These are phyloP conservation scores for Populus euphratica DNA, from an alignment of 345 rosid species.

Conservation along the genomic window DNA sequence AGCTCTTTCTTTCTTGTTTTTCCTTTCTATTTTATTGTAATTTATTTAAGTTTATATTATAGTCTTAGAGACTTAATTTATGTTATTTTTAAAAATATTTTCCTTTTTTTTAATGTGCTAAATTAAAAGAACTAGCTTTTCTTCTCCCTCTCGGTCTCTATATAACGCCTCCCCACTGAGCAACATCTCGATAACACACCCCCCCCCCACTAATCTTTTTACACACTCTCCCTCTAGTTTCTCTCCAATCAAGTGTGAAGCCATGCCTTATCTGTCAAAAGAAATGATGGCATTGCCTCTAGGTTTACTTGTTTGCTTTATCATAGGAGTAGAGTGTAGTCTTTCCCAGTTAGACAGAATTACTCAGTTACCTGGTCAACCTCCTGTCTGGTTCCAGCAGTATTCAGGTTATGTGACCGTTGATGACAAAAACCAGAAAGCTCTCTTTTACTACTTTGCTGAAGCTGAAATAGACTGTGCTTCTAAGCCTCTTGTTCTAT, in stretches of 20 bases:
- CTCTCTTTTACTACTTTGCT: conserved; percentile 90
- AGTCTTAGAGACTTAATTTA: too few relatives aligned
- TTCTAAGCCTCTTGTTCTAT: conserved; percentile 88
- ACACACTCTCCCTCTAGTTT: conserved; percentile 15
- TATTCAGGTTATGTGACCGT: conserved; percentile 86
- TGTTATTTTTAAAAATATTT: too few relatives aligned
- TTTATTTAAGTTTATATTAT: too few relatives aligned
- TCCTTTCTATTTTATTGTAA: too few relatives aligned
- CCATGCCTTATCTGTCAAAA: conserved; percentile 27
- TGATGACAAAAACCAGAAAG: conserved; percentile 62
- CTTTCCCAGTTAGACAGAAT: conserved; percentile 47
- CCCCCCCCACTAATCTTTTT: conserved; percentile 1
- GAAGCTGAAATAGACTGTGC: conserved; percentile 76
- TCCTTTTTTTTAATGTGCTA: too few relatives aligned
- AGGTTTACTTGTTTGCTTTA: conserved; percentile 26
- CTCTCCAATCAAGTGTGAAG: conserved; percentile 9
- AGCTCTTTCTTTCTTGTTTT: too few relatives aligned
- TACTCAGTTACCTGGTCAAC: conserved; percentile 76
- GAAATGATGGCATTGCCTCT: conserved; percentile 35
- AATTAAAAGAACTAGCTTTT: background rate
- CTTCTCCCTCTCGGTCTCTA: conserved; percentile 12
- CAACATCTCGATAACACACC: conserved; percentile 4
- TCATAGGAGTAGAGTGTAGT: conserved; percentile 27
- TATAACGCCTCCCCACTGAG: conserved; percentile 28
- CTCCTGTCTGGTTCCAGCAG: conserved; percentile 65